These are phyloP conservation scores for Didymella pinodella DNA, from an alignment of 2,329 filamentous ascomycete genomes.

Conservation along the genomic window DNA sequence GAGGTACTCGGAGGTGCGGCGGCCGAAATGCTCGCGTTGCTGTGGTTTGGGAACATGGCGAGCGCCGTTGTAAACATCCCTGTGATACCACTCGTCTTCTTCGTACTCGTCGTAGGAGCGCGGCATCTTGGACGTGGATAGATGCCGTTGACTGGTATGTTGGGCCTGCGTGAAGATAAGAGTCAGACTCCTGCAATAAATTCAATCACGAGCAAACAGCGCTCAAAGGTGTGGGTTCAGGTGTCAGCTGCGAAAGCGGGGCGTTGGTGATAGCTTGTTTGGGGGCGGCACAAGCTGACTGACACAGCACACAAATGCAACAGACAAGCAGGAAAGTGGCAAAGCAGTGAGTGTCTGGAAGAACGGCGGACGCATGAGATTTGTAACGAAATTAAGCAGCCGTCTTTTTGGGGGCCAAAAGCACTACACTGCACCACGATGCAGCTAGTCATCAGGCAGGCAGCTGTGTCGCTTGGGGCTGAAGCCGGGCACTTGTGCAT, in stretches of 20 bases:
- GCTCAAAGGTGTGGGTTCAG: conserved; percentile 25
- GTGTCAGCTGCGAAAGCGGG: conserved; percentile 30
- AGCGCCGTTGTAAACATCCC: conserved; percentile 34
- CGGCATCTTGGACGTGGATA: conserved; percentile 30
- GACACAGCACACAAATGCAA: conserved; percentile 28
- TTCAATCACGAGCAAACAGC: conserved; percentile 20
- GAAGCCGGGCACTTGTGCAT: conserved; percentile 28
- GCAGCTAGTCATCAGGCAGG: conserved; percentile 45
- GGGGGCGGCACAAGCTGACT: conserved; percentile 35
- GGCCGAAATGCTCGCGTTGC: conserved; percentile 29
- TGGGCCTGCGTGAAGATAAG: not conserved
- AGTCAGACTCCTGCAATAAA: conserved; percentile 4
- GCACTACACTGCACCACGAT: conserved; percentile 28
- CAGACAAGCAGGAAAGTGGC: conserved; percentile 27
- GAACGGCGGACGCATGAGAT: conserved; percentile 30
- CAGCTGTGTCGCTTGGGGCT: conserved; percentile 28
- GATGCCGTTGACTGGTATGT: conserved; percentile 1
- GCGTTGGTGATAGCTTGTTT: conserved; percentile 24
- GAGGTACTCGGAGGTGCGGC: conserved; percentile 43
- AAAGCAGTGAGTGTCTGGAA: conserved; percentile 22
- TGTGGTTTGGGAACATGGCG: conserved; percentile 42
- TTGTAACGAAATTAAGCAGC: conserved; percentile 32
- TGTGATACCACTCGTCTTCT: conserved; percentile 44
- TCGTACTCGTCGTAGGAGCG: conserved; percentile 37
- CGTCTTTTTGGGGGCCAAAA: conserved; percentile 36